Conservation (phyloP, 352 stramenopile species). For the Thalassiosira livingstoniorum region DNA sequence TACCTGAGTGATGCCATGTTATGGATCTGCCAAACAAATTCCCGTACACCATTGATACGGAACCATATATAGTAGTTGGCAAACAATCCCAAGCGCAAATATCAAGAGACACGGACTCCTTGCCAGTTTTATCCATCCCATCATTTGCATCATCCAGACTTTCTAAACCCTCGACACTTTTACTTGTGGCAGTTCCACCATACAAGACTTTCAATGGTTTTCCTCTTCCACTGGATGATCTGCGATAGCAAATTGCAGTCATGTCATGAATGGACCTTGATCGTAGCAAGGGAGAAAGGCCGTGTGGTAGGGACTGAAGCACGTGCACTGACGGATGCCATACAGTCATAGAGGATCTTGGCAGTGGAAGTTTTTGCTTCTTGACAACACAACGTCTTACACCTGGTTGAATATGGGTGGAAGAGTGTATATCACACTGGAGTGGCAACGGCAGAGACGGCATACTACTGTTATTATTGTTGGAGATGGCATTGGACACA, state of each 20-base stretch:
- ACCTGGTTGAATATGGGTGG: conserved; percentile 7
- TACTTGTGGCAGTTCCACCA: conserved; percentile 43
- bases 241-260: conserved; percentile 43
- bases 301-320: conserved; percentile 29
- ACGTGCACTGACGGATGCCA: conserved; percentile 42
- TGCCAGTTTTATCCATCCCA: background rate
- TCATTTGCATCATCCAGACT: background rate
- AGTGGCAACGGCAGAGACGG: conserved; percentile 21
- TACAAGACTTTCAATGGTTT: conserved; percentile 34
- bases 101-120: conserved; percentile 11
- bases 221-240: conserved; percentile 4
- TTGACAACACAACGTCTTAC: conserved; percentile 9
- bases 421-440: background rate
- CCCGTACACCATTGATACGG: conserved; percentile 30
- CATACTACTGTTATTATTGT: too few relatives aligned
- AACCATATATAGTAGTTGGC: conserved; percentile 29
- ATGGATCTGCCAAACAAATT: background rate
- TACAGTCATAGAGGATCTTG: background rate
- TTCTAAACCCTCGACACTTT: too few relatives aligned
- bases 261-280: conserved; percentile 34
- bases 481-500: conserved; percentile 15
- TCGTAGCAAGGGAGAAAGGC: conserved; percentile 29
- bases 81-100: conserved; percentile 25
- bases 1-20: conserved; percentile 30
- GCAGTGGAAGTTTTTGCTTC: conserved; percentile 7